Conservation (phyloP, 345 rosid genomes). For the Hibiscus syriacus region DNA sequence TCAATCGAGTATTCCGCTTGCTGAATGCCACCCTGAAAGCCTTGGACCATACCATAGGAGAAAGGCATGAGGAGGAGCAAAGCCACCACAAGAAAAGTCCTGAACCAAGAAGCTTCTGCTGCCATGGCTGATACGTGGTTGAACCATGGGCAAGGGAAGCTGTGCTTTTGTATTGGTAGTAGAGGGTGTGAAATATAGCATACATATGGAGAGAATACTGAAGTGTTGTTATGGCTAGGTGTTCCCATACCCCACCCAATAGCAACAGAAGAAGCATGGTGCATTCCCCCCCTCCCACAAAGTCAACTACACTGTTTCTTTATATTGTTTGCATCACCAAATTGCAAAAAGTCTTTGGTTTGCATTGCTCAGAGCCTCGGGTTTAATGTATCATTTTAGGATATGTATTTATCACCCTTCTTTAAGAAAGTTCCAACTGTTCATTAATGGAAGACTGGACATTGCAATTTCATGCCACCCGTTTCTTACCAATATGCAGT, state of each 20-base stretch:
- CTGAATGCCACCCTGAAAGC: slow-evolving; percentile 18
- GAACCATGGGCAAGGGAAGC: slow-evolving; percentile 3
- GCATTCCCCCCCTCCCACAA: too few relatives aligned
- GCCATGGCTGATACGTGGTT: slow-evolving; percentile 41
- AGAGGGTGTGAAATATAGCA: too few relatives aligned
- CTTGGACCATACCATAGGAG: slow-evolving; percentile 34
- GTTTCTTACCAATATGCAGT: too few relatives aligned
- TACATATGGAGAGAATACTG: too few relatives aligned
- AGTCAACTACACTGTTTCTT: slow-evolving; percentile 34
- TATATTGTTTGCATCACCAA: not conserved
- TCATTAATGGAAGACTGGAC: too few relatives aligned
- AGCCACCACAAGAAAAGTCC: slow-evolving; percentile 30
- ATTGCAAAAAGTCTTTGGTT: not conserved
- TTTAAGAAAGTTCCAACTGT: not conserved
- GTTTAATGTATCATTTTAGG: not conserved
- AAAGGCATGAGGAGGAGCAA: slow-evolving; percentile 30
- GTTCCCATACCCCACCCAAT: slow-evolving; percentile 27
- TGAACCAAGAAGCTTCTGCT: slow-evolving; percentile 29
- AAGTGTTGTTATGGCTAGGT: too few relatives aligned
- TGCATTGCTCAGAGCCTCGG: not conserved
- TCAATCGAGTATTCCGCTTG: slow-evolving; percentile 12
- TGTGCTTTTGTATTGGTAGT: slow-evolving; percentile 14
- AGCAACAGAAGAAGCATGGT: slow-evolving; percentile 34
- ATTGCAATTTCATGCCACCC: too few relatives aligned
- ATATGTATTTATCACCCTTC: not conserved